Evolutionary conservation across 768 basidiomycete species (phyloP), one percentile per base, ranked within the genome.

Genomic region (Leccinum olivaceopallidum): DNA sequence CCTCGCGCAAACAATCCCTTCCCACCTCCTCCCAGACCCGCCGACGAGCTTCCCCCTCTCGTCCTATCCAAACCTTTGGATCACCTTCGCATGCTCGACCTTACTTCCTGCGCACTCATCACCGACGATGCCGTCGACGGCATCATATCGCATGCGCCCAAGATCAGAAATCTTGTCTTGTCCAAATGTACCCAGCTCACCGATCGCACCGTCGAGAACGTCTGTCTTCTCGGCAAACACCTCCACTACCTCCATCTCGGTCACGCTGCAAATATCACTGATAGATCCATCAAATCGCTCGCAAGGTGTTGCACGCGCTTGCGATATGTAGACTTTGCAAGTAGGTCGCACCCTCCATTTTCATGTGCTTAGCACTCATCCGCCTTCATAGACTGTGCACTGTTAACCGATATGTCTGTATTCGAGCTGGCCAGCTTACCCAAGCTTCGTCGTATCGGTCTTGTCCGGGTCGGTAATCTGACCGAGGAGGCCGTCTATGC

Each of bases 211-310:
- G 85, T 98, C 39, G 87, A 90, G 65, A 89, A 84, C 60, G 91
- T 98, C 36, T 92, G 92, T 73, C 81, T 80, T 69, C 81, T 99
- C 18, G 95, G 95, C n/a, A 89, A 90, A 71, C 86, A 95, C 71
- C 73, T 99, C 36, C 97, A 98, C 72, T 94, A 96, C 71, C 83
- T 99, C 36, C 97, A 99, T 73, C 82, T 98, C 44, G 97, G 95
- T 7, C 96, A 99, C 77, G 91, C 93, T 7, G 79, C 79, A 65
- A 88, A 86, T 66, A 94, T 98, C 63, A 96, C 94, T 7, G 97
- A 99, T 73, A 83, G 83, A 44, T 93, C 91, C 8, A 90, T 99
- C 37, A 88, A 86, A 58, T 81, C 83, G 10, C 80, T 99, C 24
- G 95, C 94, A 12, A 81, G 92, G 48, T 82, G 85, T 37, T 99